Evolutionary conservation across 768 basidiomycete genomes (phyloP), one percentile per base, ranked within the genome.

Genomic region (Russula sp.): DNA sequence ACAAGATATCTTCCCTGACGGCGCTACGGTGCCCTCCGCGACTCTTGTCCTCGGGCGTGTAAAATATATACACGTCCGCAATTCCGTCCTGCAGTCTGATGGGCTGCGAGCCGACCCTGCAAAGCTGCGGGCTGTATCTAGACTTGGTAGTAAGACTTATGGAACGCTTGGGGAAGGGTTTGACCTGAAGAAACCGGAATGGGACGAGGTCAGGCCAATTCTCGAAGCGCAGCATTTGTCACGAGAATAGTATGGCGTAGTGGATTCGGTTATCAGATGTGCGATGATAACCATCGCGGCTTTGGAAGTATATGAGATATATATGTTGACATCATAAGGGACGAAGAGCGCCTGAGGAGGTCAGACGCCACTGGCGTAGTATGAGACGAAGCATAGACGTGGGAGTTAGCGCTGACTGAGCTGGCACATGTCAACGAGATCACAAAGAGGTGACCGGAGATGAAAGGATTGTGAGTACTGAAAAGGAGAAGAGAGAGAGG

Each of bases 91-190:
- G 63, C 72, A 69, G 55, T 73, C 75, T 18, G 78, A 79, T 61
- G 77, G 79, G 16, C 70, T 72, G 30, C 71, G 70, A 40, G 72
- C 85, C 49, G 81, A 86, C 72, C 76, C 79, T 18, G 72, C 67
- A 8, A 83, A 81, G 72, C 75, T 84, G 57, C 76, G 78, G 6
- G 75, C 80, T 6, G 73, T 85, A 52, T 78, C 79, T 16, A 77
- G 88, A 49, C 73, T 90, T 38, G 87, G 83, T 38, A 86, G 82
- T 11, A 76, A 74, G 36, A 77, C 76, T 52, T 89, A 86, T 72
- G 79, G 79, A 6, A 73, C 80, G 46, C 68, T 83, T 48, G 74
- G 76, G 24, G 75, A 82, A 57, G 78, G 78, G 26, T 83, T 82
- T 70, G 77, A 81, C 62, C 65, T 85, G 54, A 76, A 79, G 36